Conservation (phyloP, 2,329 filamentous ascomycete species). For the Exophiala sp. region DNA sequence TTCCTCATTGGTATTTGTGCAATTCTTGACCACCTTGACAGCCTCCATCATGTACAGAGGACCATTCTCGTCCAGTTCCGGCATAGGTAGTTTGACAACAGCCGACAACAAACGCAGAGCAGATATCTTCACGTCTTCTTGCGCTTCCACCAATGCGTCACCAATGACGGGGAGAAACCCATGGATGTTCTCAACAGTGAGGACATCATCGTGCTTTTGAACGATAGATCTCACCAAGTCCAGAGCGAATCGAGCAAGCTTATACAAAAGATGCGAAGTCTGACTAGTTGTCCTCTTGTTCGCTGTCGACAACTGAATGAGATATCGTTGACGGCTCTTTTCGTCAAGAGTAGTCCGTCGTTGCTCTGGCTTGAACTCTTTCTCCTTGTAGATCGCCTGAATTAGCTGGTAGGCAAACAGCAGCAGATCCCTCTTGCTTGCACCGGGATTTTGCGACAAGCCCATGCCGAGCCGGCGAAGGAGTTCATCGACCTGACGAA, state of each 20-base stretch:
- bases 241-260: conserved; percentile 81
- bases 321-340: conserved; percentile 66
- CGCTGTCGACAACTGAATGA: conserved; percentile 72
- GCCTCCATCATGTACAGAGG: conserved; percentile 83
- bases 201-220: conserved; percentile 76
- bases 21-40: conserved; percentile 72
- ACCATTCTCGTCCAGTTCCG: conserved; percentile 64
- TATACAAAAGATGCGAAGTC: conserved; percentile 72
- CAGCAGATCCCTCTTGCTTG: conserved; percentile 76
- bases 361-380: conserved; percentile 39
- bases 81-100: conserved; percentile 78
- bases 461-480: conserved; percentile 79
- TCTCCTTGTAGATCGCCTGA: conserved; percentile 73
- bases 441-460: conserved; percentile 74
- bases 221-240: conserved; percentile 83
- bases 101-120: conserved; percentile 80
- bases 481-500: conserved; percentile 86
- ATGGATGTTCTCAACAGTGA: conserved; percentile 72
- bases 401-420: conserved; percentile 94
- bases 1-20: conserved; percentile 75
- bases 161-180: conserved; percentile 88
- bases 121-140: conserved; percentile 90
- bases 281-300: conserved; percentile 52
- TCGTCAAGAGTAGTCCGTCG: conserved; percentile 47
- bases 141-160: conserved; percentile 75